Percentiles rank a stretch among this genome's conserved stretches.
phyloP scores from a whole-genome alignment of 2,329 filamentous ascomycete genomes.

The Calonectria hawksworthii region DNA sequence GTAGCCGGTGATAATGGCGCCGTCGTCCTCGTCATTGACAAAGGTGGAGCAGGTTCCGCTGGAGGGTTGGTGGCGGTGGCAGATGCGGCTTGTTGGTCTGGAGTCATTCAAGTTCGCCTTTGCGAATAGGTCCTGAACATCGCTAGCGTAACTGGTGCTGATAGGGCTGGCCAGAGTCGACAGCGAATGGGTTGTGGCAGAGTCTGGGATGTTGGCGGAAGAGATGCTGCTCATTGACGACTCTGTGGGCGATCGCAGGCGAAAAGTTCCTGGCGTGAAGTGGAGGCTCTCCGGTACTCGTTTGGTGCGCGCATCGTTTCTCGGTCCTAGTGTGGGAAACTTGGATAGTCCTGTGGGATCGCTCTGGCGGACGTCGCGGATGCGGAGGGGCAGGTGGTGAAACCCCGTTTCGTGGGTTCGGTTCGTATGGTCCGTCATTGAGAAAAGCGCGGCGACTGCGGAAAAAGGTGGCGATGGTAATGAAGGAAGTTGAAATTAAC shows the following conservation, averaged over 20 bases:
- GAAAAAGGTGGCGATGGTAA: background rate
- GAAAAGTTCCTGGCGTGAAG: constrained; percentile 44
- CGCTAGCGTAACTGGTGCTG: constrained; percentile 53
- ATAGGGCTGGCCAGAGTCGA: constrained; percentile 54
- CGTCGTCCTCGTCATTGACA: constrained; percentile 54
- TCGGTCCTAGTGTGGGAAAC: constrained; percentile 32
- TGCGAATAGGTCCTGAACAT: constrained; percentile 51
- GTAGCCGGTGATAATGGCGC: constrained; percentile 43
- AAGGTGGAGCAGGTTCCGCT: constrained; percentile 56
- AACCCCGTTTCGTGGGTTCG: constrained; percentile 40
- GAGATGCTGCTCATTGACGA: constrained; percentile 56
- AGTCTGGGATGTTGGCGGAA: constrained; percentile 55
- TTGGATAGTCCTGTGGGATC: constrained; percentile 28
- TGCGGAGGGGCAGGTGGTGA: constrained; percentile 45
- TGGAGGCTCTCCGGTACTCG: constrained; percentile 50
- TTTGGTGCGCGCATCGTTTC: constrained; percentile 33
- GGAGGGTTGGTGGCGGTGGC: constrained; percentile 51
- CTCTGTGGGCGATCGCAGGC: constrained; percentile 53
- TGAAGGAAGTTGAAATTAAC: background rate
- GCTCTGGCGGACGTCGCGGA: constrained; percentile 36
- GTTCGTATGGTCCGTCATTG: constrained; percentile 40
- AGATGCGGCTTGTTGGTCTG: constrained; percentile 45
- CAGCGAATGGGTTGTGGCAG: constrained; percentile 54
- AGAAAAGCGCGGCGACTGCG: background rate
- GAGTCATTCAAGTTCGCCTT: constrained; percentile 42